Base-by-base conservation (phyloP, 2,329 filamentous ascomycete species). In the Fusarium sp. region DNA sequence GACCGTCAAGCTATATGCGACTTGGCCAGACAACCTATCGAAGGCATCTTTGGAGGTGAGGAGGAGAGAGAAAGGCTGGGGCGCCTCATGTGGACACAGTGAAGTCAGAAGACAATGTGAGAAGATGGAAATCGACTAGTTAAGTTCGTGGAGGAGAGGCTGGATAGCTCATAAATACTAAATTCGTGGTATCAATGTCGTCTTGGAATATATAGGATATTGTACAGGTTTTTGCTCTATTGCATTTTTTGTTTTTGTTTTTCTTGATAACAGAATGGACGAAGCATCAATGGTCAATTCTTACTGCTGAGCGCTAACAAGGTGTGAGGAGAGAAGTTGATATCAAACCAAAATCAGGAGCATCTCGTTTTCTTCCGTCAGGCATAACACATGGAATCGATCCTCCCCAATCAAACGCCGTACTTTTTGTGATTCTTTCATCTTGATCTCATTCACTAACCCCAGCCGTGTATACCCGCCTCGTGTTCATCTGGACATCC, bases 31-130 rank as follows among this genome's bases (percentile, higher is more conserved):
- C 85, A 86, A 63, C 86, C 86, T 1, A 85, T 92, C 6, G 84
- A 88, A 19, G 84, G 85, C 4, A 92, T 93, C 28, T 95, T 96
- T 72, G 88, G 85, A 1, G 86, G 85, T 0, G 82, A 89, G 4
- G 79, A 83, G 16, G 90, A 93, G 73, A 91, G 89, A 76, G 73
- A 80, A 44, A 82, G 88, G 58, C 74, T 93, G 57, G 80, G 82
- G 42, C 72, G 77, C 4, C 74, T 86, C 12, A 87, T 88, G 84
- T 86, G 84, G 84, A 62, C 62, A 34, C 69, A 37, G 37, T 52
- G 31, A 52, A 10, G 6, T 7, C 25, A 18, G 14, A 16, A 18
- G 13, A 16, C 19, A 19, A n/a, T 11, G 18, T 18, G 34, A n/a
- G 10, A 11, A 37, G 10, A 37, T n/a, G 10, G 31, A n/a, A 37